phyloP scores from a whole-genome alignment of 805 yeast species.

The Candida ulmi region DNA sequence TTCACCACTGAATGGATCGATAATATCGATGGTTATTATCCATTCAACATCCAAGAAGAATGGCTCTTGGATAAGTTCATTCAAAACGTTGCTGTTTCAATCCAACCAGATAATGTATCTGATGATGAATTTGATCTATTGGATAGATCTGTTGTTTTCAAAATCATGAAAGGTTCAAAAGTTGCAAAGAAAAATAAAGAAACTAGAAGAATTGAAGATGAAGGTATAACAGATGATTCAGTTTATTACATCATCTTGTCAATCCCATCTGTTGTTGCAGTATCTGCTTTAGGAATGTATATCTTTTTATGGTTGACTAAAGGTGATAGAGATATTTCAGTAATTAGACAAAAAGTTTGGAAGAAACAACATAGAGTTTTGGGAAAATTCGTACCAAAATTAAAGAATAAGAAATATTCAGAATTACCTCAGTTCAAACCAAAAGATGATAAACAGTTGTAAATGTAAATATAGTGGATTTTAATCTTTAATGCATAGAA shows the following conservation, averaged over 20 bases:
- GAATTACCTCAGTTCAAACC: constrained; percentile 34
- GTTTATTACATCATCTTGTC: constrained; percentile 60
- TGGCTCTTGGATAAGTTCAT: constrained; percentile 57
- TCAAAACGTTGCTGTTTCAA: constrained; percentile 55
- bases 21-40: constrained; percentile 54
- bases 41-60: constrained; percentile 52
- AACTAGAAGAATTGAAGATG: constrained; percentile 35
- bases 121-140: constrained; percentile 63
- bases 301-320: constrained; percentile 53
- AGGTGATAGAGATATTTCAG: constrained; percentile 48
- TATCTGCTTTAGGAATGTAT: constrained; percentile 60
- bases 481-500: too few relatives aligned
- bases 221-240: constrained; percentile 39
- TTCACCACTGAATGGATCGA: constrained; percentile 69
- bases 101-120: constrained; percentile 64
- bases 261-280: constrained; percentile 59
- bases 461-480: too few relatives aligned
- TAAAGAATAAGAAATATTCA: constrained; percentile 32
- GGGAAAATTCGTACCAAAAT: constrained; percentile 32
- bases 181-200: constrained; percentile 39
- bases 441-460: constrained; percentile 10
- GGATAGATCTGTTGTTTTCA: constrained; percentile 47
- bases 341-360: constrained; percentile 30
- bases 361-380: constrained; percentile 32
- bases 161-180: constrained; percentile 32